Evolutionary conservation across 257 asterid genomes (phyloP).

Genomic region (Scutellaria galericulata): DNA sequence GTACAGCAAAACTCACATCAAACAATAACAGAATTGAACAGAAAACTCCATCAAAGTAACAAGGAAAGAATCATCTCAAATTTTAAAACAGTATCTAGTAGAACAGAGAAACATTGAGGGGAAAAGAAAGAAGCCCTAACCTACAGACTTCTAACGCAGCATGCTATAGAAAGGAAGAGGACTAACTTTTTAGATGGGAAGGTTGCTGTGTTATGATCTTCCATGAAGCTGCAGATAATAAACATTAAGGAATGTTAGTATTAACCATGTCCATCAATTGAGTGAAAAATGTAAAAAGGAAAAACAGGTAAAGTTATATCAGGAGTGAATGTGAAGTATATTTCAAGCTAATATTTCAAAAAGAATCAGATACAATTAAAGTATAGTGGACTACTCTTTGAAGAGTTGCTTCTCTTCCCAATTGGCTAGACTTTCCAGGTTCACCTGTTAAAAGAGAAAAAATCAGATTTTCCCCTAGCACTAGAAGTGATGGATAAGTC

Average conservation of each 20-base stretch:
- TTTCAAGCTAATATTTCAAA: constrained; percentile 8
- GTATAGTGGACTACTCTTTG: constrained; percentile 66
- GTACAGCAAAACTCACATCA: not conserved
- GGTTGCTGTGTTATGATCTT: constrained; percentile 98
- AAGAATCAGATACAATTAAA: constrained; percentile 6
- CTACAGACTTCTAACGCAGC: not conserved
- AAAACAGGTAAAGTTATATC: not conserved
- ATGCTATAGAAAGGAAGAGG: constrained; percentile 28
- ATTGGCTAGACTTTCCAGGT: constrained; percentile 87
- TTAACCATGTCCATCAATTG: not conserved
- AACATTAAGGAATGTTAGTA: constrained; percentile 19
- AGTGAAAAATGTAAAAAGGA: not conserved
- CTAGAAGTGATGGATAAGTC: constrained; percentile 18
- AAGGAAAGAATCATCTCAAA: constrained; percentile 1
- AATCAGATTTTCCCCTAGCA: constrained; percentile 9
- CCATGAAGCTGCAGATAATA: constrained; percentile 80
- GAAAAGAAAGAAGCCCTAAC: not conserved
- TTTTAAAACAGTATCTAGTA: not conserved
- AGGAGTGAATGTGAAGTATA: not conserved
- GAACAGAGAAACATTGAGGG: not conserved
- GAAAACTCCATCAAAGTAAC: not conserved
- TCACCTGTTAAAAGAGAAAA: constrained; percentile 61
- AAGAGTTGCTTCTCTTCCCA: constrained; percentile 98
- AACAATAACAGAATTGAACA: constrained; percentile 8
- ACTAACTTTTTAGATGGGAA: constrained; percentile 95